phyloP scores from a whole-genome alignment of 345 rosid species.

The Salix purpurea region DNA sequence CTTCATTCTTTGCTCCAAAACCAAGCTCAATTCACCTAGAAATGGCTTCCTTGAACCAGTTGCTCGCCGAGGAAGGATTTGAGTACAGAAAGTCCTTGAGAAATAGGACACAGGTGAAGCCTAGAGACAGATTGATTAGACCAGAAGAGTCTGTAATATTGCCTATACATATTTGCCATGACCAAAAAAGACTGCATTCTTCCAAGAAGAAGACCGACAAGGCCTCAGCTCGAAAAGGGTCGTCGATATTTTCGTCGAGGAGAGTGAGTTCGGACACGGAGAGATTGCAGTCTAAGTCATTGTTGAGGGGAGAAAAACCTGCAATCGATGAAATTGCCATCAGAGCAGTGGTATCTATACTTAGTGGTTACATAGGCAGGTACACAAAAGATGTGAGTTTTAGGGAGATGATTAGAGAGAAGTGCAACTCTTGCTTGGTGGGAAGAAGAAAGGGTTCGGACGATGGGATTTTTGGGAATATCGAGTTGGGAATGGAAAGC shows the following conservation, averaged over 20 bases:
- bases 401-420: slow-evolving; percentile 34
- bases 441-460: slow-evolving; percentile 23
- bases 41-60: slow-evolving; percentile 42
- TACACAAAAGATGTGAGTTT: slow-evolving; percentile 40
- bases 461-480: slow-evolving; percentile 21
- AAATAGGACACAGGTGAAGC: slow-evolving; percentile 7
- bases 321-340: slow-evolving; percentile 45
- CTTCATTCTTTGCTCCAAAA: slow-evolving; percentile 6
- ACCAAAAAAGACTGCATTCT: slow-evolving; percentile 16
- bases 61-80: slow-evolving; percentile 46
- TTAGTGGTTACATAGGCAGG: slow-evolving; percentile 50
- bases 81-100: slow-evolving; percentile 14
- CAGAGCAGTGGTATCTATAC: slow-evolving; percentile 45
- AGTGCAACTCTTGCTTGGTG: slow-evolving; percentile 35
- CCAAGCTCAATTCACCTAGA: background rate
- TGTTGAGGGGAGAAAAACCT: slow-evolving; percentile 30
- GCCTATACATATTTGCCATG: slow-evolving; percentile 45
- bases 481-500: slow-evolving; percentile 41
- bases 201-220: slow-evolving; percentile 11
- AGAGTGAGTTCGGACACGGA: slow-evolving; percentile 22
- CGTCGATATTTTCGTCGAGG: slow-evolving; percentile 24
- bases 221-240: slow-evolving; percentile 18
- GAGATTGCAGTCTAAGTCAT: slow-evolving; percentile 14
- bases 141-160: slow-evolving; percentile 15
- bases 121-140: slow-evolving; percentile 1